These are phyloP conservation scores for Crithidia brevicula DNA, from an alignment of 208 protist genomes.

Conservation along the genomic window DNA sequence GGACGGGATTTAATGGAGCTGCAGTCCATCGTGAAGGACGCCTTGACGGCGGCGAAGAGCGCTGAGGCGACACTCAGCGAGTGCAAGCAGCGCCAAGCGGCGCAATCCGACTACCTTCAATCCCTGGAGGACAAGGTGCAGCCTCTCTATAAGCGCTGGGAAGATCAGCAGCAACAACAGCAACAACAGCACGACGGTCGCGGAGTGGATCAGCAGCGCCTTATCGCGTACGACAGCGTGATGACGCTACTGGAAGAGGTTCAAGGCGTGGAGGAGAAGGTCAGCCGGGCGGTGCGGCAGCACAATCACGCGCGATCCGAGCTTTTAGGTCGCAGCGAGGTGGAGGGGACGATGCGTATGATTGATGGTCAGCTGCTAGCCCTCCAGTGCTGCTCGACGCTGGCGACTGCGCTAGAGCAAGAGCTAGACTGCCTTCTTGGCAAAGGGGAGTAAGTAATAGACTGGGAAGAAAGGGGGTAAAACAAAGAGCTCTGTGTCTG, in stretches of 20 bases:
- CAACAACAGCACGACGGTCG: slow-evolving; percentile 11
- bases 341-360: slow-evolving; percentile 55
- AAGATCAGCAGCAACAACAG: slow-evolving; percentile 34
- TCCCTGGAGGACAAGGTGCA: slow-evolving; percentile 71
- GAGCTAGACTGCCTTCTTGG: slow-evolving; percentile 73
- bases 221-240: slow-evolving; percentile 50
- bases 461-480: background rate
- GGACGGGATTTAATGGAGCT: slow-evolving; percentile 56
- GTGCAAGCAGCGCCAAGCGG: slow-evolving; percentile 56
- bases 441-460: slow-evolving; percentile 10
- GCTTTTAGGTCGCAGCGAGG: slow-evolving; percentile 44
- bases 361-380: slow-evolving; percentile 70
- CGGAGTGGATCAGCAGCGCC: slow-evolving; percentile 45
- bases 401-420: slow-evolving; percentile 57
- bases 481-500: background rate
- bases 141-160: slow-evolving; percentile 49
- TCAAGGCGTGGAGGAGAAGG: slow-evolving; percentile 55
- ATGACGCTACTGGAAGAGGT: slow-evolving; percentile 78
- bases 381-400: slow-evolving; percentile 49
- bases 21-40: slow-evolving; percentile 53
- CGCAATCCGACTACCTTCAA: slow-evolving; percentile 56
- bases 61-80: slow-evolving; percentile 45
- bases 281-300: slow-evolving; percentile 51
- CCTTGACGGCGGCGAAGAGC: slow-evolving; percentile 54
- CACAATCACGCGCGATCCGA: slow-evolving; percentile 57